Base-by-base conservation (phyloP, 768 basidiomycete species). In the Mycena latifolia region DNA sequence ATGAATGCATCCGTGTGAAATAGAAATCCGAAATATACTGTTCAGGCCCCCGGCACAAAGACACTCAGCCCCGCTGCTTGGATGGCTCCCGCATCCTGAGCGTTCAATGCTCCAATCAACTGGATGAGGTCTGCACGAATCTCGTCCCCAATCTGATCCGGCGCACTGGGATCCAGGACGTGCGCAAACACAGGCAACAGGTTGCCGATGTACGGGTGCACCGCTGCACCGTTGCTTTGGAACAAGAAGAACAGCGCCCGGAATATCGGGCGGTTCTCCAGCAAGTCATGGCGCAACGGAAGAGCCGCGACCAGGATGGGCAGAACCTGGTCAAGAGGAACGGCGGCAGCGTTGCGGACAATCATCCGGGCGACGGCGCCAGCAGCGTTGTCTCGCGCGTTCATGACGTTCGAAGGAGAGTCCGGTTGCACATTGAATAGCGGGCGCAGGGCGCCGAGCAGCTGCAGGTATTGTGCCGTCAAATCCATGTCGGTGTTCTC, bases 331-430 rank as follows among this genome's bases (percentile, higher is more conserved):
- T 95, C 93, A 41, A 98, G 89, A 27, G 97, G 97, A 20, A 99
- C 79, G 17, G 91, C 94, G 15, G 81, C 75, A 5, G 85, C 79
- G 78, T 95, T 96, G 75, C 92, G 92, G 72, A 89, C 76, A 74
- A 99, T 92, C 76, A 99, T 85, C 18, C 98, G 91, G 6, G 89
- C 89, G 56, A 99, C 93, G 27, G 96, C 94, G 47, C 98, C 98
- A 10, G 92, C 88, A n/a, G 98, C 98, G 77, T 99, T 99, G 79
- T 99, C 98, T 67, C 91, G 91, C 22, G 96, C 96, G 75, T 96
- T 96, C 66, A 94, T 78, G 47, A 82, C 83, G 9, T 92, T 80
- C 8, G 87, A 74, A n/a, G 89, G 82, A 8, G 93, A 82, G 63
- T 90, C 87, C 0, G 88, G 78, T 10, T 87, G 72, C 37, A 92